Evolutionary conservation across 139 green algal species (phyloP), one percentile per base, ranked within the genome.

Genomic region (Dunaliella primolecta): DNA sequence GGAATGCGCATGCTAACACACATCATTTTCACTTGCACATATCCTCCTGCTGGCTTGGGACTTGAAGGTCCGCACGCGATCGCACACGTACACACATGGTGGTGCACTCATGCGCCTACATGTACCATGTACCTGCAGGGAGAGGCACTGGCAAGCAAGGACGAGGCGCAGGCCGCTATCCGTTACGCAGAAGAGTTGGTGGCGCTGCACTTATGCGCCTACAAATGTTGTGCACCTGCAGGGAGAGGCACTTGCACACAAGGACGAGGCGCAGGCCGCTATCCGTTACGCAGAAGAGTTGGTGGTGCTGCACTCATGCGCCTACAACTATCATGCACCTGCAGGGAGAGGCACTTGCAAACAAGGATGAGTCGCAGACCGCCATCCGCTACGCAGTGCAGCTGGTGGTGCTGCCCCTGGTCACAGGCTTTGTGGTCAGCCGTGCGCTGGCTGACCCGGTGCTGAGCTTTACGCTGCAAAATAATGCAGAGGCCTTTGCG

Each of bases 291-390:
- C n/a, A n/a, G n/a, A n/a, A n/a, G n/a, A n/a, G n/a, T n/a, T n/a
- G n/a, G n/a, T 98, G 0, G 84, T 86, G 1, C 86, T 95, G 0
- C 93, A 20, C 23, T n/a, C n/a, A n/a, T n/a, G n/a, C n/a, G n/a
- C n/a, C n/a, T n/a, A n/a, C n/a, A n/a, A n/a, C n/a, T n/a, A n/a
- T n/a, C n/a, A n/a, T n/a, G n/a, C n/a, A n/a, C n/a, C n/a, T 36
- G n/a, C 82, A 84, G 31, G 89, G 92, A 0, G 94, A 97, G 89
- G 94, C 94, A 46, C 87, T 95, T 38, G 93, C 90, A 1, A 97
- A 97, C 85, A 93, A 96, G 78, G 91, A 92, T 35, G 94, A 97
- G 89, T 95, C 92, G 1, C 88, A 92, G 70, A 84, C 93, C 24
- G 89, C 94, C 2, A 72, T 97, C 2, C 75, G 82, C 57, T 92